Base-by-base conservation (phyloP, 495 filamentous ascomycete species). In the Neurospora pannonica region DNA sequence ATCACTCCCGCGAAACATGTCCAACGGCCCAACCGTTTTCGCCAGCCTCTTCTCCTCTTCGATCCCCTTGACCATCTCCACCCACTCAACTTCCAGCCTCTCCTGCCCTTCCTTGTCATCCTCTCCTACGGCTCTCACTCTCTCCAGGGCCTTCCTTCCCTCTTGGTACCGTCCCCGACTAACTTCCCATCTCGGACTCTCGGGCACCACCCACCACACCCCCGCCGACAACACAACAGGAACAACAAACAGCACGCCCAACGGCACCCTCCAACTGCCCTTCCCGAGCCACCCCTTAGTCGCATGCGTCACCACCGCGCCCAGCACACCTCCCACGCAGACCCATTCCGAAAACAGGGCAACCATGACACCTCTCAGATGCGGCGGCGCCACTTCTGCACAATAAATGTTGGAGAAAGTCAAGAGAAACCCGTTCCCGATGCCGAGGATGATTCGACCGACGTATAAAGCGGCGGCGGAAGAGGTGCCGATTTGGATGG, bases 141-240 rank as follows among this genome's bases (percentile, higher is more conserved):
- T 42, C 9, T 78, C 77, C 43, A 90, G 80, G 5, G 86, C 79
- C 71, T 77, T 83, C 38, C 80, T 81, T 19, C 85, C 89, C 70
- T 86, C 79, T 10, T 83, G 84, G 15, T 80, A 46, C 46, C 81
- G 80, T 0, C 86, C 85, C 60, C 85, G 81, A 70, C 84, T 84
- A 21, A 89, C 79, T 36, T 90, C 81, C 85, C 88, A 91, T 19
- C 89, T 85, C 3, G 89, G 89, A 24, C 85, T 87, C 78, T 90
- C 89, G 0, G 89, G 88, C 36, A 90, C 84, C 76, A 90, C 88
- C 71, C 89, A 80, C 71, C 89, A 80, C 13, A 90, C 77, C 7
- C 86, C 87, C 28, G 84, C 77, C 28, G 82, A 77, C 60, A 90
- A 74, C 70, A 90, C 71, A 10, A 81, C 81, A 0, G 89, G 89